Evolutionary conservation across 192 early-diverging fungal species (phyloP).

Genomic region (Allomyces macrogynus): DNA sequence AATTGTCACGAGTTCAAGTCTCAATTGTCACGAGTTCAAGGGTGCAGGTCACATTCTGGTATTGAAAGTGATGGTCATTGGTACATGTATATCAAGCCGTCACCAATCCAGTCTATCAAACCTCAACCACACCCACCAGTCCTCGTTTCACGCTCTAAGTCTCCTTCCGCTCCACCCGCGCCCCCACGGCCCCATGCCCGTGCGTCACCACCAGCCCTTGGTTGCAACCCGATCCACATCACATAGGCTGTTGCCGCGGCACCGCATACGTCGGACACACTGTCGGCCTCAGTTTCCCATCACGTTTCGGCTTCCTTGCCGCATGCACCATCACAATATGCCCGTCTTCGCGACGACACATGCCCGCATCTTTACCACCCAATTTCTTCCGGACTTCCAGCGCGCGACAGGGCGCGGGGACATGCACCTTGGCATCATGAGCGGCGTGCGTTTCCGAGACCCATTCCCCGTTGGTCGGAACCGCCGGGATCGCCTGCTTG

Average conservation of each 20-base stretch:
- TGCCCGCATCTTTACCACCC: constrained; percentile 64
- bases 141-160: no score
- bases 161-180: no score
- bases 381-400: constrained; percentile 35
- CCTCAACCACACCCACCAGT: no score
- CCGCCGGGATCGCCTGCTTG: constrained; percentile 56
- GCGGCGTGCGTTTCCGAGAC: constrained; percentile 88
- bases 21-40: no score
- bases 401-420: constrained; percentile 60
- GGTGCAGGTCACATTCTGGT: no score
- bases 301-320: constrained; percentile 63
- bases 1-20: no score
- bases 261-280: constrained; percentile 63
- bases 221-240: constrained; percentile 8
- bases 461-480: constrained; percentile 65
- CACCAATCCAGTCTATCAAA: no score
- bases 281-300: constrained; percentile 68
- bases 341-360: constrained; percentile 64
- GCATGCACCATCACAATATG: constrained; percentile 55
- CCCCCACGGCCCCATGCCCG: no score
- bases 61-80: no score
- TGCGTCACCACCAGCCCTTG: no score
- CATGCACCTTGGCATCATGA: constrained; percentile 81
- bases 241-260: constrained; percentile 61
- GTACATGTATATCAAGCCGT: no score